Conservation (phyloP, 2,329 filamentous ascomycete genomes). For the Colletotrichum theobromicola region DNA sequence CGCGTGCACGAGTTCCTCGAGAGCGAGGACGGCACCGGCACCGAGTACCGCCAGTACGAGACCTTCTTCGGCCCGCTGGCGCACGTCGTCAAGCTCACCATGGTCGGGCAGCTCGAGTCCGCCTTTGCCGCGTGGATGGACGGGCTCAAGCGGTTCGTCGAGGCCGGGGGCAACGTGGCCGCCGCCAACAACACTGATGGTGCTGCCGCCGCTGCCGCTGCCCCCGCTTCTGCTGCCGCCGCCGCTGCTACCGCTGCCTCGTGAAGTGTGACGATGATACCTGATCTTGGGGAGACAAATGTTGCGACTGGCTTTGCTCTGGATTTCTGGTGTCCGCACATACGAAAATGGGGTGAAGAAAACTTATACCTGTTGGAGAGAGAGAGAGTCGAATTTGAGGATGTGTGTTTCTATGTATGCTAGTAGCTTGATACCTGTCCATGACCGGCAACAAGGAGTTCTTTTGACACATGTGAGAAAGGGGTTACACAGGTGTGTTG, state of each 20-base stretch:
- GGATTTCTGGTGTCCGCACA: not conserved
- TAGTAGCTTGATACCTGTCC: constrained; percentile 20
- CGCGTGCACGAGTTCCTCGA: constrained; percentile 48
- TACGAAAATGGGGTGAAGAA: not conserved
- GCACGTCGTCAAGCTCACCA: constrained; percentile 34
- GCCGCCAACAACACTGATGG: not conserved
- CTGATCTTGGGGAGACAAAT: not conserved
- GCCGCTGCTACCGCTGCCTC: constrained; percentile 6
- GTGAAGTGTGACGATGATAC: not conserved
- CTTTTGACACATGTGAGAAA: not conserved
- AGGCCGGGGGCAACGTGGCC: constrained; percentile 13
- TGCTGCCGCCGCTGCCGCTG: not conserved
- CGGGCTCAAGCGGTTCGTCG: constrained; percentile 40
- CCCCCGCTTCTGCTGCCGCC: not conserved
- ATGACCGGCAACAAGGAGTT: constrained; percentile 6
- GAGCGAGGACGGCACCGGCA: constrained; percentile 28
- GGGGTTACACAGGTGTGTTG: not conserved
- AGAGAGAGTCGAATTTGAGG: not conserved
- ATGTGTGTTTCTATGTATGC: not conserved
- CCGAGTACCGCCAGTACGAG: constrained; percentile 48
- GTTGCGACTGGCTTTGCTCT: not conserved
- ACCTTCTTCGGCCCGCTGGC: constrained; percentile 48
- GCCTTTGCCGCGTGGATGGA: constrained; percentile 43
- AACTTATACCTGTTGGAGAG: not conserved
- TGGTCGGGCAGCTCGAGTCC: constrained; percentile 34